phyloP scores from a whole-genome alignment of 176 grass and related monocot genomes.

The Tuctoria greenei region DNA sequence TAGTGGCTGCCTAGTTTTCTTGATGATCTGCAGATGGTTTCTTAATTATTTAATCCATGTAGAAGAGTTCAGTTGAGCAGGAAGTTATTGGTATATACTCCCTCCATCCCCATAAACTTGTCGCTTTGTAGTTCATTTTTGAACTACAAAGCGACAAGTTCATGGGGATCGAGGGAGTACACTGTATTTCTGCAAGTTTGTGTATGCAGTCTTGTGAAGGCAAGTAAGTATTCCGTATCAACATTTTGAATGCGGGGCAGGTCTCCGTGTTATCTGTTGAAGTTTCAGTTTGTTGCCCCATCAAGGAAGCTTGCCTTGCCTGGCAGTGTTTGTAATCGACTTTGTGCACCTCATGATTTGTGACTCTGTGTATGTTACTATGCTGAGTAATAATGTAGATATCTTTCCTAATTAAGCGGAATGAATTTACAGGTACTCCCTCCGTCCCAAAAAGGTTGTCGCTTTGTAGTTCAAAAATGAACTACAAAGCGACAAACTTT shows the following conservation, averaged over 20 bases:
- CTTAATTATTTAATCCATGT: constrained; percentile 23
- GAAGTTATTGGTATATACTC: neutral
- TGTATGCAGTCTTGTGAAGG: neutral
- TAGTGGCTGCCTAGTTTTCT: constrained; percentile 2
- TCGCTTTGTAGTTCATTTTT: no score
- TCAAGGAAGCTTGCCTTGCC: neutral
- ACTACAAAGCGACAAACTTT: no score
- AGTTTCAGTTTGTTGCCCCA: neutral
- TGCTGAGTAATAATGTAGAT: constrained; percentile 2
- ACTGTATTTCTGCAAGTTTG: constrained; percentile 1
- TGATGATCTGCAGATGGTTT: constrained; percentile 22
- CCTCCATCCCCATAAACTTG: no score
- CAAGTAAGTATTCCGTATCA: no score
- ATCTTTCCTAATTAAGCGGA: neutral
- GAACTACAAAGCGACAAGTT: no score
- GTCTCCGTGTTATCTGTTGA: neutral
- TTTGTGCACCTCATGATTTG: neutral
- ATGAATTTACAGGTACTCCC: no score
- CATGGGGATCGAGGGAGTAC: no score
- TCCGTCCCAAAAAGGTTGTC: no score
- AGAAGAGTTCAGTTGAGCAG: constrained; percentile 12
- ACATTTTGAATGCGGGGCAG: neutral
- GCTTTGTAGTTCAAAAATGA: no score
- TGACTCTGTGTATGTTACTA: neutral
- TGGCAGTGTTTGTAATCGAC: neutral